Percentiles rank a stretch among this genome's conserved stretches.
phyloP scores from a whole-genome alignment of 2,329 filamentous ascomycete species.

The Cadophora malorum region DNA sequence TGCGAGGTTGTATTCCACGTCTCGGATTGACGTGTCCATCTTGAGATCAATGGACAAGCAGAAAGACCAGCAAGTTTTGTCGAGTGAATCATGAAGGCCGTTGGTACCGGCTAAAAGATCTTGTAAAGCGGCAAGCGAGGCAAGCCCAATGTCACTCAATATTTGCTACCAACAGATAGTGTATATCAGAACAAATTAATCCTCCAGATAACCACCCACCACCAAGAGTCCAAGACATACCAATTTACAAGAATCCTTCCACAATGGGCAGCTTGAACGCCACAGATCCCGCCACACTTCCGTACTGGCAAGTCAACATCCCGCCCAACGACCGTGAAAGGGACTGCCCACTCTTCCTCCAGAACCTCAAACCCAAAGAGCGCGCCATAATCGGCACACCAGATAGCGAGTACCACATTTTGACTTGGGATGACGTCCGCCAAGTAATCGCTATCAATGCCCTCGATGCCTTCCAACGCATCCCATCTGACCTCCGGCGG shows the following conservation, averaged over 20 bases:
- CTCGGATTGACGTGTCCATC: not conserved
- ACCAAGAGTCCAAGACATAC: not conserved
- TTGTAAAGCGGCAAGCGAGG: conserved; percentile 6
- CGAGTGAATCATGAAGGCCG: not conserved
- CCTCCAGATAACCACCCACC: not conserved
- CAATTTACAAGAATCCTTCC: not conserved
- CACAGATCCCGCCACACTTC: conserved; percentile 42
- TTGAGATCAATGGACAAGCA: not conserved
- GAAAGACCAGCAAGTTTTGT: not conserved
- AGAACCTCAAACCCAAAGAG: conserved; percentile 70
- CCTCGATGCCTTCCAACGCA: conserved; percentile 77
- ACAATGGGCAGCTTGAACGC: conserved; percentile 39
- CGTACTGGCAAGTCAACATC: conserved; percentile 87
- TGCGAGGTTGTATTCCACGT: not conserved
- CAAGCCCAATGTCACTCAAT: not conserved
- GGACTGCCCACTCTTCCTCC: conserved; percentile 75
- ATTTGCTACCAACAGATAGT: not conserved
- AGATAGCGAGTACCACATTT: conserved; percentile 67
- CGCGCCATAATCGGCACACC: conserved; percentile 71
- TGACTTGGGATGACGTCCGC: conserved; percentile 73
- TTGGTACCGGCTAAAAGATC: not conserved
- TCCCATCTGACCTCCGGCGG: conserved; percentile 77
- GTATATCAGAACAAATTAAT: not conserved
- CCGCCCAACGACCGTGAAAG: conserved; percentile 64
- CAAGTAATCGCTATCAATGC: conserved; percentile 67